Conservation (phyloP, 2,329 filamentous ascomycete genomes). For the Akanthomyces lecanii region DNA sequence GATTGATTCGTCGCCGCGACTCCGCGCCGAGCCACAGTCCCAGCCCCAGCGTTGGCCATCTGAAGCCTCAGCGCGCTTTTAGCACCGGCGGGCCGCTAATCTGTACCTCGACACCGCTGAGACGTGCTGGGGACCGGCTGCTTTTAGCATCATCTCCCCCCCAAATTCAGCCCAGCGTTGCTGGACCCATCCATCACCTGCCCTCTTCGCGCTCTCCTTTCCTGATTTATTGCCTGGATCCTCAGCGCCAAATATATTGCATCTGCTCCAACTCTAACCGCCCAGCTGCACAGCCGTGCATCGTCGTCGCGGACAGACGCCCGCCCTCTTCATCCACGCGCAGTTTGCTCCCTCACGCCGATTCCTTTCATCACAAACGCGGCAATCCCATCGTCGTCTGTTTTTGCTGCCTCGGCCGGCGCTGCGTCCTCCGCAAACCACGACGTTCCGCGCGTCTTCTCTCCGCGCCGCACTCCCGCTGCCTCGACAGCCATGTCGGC, state of each 20-base stretch:
- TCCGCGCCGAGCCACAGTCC: neutral
- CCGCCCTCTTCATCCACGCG: constrained; percentile 2
- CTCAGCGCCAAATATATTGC: constrained; percentile 14
- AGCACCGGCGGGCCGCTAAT: neutral
- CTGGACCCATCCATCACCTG: constrained; percentile 7
- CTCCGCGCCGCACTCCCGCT: neutral
- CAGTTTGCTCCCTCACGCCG: neutral
- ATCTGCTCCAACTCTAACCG: constrained; percentile 17
- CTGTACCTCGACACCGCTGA: neutral
- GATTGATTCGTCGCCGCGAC: constrained; percentile 10
- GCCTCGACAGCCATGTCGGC: constrained; percentile 53
- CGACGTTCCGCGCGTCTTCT: constrained; percentile 5
- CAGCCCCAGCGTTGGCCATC: neutral
- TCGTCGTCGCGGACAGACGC: constrained; percentile 9
- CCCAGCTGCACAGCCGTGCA: constrained; percentile 15
- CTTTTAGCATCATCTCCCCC: neutral
- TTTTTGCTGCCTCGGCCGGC: constrained; percentile 4
- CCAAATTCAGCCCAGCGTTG: neutral
- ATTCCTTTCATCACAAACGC: neutral
- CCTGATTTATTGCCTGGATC: constrained; percentile 13
- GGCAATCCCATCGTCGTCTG: neutral
- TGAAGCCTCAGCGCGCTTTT: neutral
- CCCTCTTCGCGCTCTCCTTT: constrained; percentile 14
- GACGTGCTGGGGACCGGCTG: neutral
- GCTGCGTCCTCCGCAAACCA: neutral